These are phyloP conservation scores for Adansonia rubrostipa DNA, from an alignment of 441 rosid species.

Conservation along the genomic window DNA sequence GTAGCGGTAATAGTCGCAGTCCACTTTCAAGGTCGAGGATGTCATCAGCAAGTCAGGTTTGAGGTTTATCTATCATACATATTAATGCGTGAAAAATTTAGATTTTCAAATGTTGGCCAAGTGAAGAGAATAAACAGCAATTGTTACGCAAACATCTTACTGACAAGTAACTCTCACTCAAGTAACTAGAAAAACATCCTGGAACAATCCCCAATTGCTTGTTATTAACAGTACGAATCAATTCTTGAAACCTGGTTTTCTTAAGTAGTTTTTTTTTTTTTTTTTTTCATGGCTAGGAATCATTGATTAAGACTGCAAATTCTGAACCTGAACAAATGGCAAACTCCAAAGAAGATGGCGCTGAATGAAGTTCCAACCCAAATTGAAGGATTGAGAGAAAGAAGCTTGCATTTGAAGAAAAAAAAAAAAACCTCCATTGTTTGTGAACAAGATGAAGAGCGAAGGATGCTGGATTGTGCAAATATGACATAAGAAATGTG, in stretches of 20 bases:
- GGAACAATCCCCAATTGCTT: neutral
- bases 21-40: conserved; percentile 5
- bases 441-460: neutral
- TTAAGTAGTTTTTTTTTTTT: neutral
- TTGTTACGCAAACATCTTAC: neutral
- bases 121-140: neutral
- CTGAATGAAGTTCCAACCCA: neutral
- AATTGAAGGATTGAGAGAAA: neutral
- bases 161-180: no score
- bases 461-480: conserved; percentile 1
- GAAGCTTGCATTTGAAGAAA: neutral
- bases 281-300: conserved; percentile 16
- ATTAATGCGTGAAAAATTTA: neutral
- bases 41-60: conserved; percentile 32
- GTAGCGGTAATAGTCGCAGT: neutral
- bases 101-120: neutral
- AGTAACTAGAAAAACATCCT: no score
- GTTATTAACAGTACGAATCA: neutral
- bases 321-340: neutral
- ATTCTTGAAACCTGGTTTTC: conserved; percentile 1
- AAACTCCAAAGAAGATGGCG: neutral
- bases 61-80: conserved; percentile 12
- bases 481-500: neutral
- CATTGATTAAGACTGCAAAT: neutral
- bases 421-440: neutral